Base-by-base conservation (phyloP, 192 early-diverging fungal species). In the Backusella macrospora region DNA sequence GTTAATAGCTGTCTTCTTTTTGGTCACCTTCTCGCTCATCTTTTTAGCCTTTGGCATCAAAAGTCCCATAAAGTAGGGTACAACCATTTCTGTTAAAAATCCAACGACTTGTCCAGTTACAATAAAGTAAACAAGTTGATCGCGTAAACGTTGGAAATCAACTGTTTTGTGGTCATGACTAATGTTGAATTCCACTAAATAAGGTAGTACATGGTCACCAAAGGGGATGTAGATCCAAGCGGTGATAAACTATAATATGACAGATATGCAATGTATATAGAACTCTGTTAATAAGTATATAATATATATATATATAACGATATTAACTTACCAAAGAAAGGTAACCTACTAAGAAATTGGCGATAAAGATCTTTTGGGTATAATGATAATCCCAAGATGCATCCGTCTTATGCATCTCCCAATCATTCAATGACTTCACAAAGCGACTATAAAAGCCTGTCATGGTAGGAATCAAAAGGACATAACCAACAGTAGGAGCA, bases 211-310 rank as follows among this genome's bases (percentile, higher is more conserved):
- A 16, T 79, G 69, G 43, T 91, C 87, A 42, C 90, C 90, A 70
- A 93, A 87, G 0, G 96, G 96, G 77, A 98, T 94, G 80, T 94
- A 93, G 37, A 96, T 74, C 86, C 92, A 95, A 6, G 92, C 93
- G n/a, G 90, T 92, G 80, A 97, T 82, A 55, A 96, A 90, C 78
- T 79, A 47, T 62, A 62, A 29, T 8, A 12, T 10, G 37, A 38
- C 7, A 3, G 15, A 29, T 48, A 26, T 34, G 29, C 2, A 34
- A 34, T 34, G 29, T 34, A 34, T 34, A 34, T 34, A 34, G 2
- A 34, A 34, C 29, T 34, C 29, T 34, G 29, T 34, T 34, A n/a
- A 8, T 9, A 18, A 34, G 15, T n/a, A 15, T 55, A 55, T 2
- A 39, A 42, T 1, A 46, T 44, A 18, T 10, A 29, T 37, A 14